Conservation (phyloP, 306 rosid species). For the Vachellia pachyceras region DNA sequence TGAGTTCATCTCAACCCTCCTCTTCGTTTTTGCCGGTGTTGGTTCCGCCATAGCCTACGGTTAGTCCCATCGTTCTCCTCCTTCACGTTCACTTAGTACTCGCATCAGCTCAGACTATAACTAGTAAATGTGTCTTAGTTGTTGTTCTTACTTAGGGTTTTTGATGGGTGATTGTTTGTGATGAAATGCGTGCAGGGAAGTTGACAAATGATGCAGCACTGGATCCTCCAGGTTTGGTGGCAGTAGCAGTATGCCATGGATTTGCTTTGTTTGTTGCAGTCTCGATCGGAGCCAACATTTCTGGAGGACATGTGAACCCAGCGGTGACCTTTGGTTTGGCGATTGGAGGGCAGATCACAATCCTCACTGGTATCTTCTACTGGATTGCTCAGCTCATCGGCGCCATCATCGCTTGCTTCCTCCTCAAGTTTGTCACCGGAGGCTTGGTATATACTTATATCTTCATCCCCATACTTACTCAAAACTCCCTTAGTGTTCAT, state of each 20-base stretch:
- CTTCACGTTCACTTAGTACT: too few species aligned
- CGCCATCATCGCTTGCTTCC: constrained; percentile 78
- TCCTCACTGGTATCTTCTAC: constrained; percentile 83
- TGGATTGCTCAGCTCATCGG: constrained; percentile 84
- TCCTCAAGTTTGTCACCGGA: constrained; percentile 79
- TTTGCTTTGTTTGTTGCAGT: constrained; percentile 93
- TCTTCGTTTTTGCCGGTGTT: constrained; percentile 90
- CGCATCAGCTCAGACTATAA: too few species aligned
- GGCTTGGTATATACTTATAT: constrained; percentile 53
- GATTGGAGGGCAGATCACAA: constrained; percentile 84
- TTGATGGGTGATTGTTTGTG: neutral
- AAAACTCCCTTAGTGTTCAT: neutral
- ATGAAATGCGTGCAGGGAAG: constrained; percentile 57
- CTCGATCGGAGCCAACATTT: constrained; percentile 77
- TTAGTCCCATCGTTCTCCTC: constrained; percentile 31
- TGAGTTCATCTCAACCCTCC: constrained; percentile 90
- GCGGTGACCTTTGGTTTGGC: constrained; percentile 93
- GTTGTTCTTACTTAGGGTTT: neutral
- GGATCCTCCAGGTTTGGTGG: constrained; percentile 79
- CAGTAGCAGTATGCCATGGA: constrained; percentile 75
- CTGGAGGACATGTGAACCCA: constrained; percentile 95
- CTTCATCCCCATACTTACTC: neutral
- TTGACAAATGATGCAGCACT: constrained; percentile 78
- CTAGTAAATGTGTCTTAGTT: neutral
- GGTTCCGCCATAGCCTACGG: constrained; percentile 86